Evolutionary conservation across 129 eudicot genomes (phyloP).

Genomic region (Lactuca saligna): DNA sequence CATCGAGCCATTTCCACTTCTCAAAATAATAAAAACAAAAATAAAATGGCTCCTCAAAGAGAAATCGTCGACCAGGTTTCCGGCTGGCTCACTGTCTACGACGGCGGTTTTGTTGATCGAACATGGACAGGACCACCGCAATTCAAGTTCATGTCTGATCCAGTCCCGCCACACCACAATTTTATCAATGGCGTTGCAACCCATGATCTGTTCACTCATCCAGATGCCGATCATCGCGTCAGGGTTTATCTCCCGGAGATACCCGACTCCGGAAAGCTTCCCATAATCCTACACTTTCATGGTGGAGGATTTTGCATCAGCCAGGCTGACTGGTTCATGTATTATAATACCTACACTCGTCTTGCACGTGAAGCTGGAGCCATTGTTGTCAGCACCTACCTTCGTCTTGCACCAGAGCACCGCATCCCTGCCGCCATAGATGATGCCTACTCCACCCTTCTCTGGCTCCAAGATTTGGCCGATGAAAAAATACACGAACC

Average conservation of each 20-base stretch:
- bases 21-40: not conserved
- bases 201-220: slow-evolving; percentile 30
- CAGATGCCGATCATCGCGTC: slow-evolving; percentile 28
- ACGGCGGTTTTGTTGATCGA: slow-evolving; percentile 64
- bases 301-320: slow-evolving; percentile 68
- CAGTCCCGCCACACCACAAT: slow-evolving; percentile 47
- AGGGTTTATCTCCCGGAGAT: slow-evolving; percentile 51
- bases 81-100: slow-evolving; percentile 59
- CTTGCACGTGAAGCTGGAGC: slow-evolving; percentile 41
- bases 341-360: slow-evolving; percentile 49
- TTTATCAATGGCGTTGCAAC: slow-evolving; percentile 52
- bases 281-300: slow-evolving; percentile 54
- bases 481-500: slow-evolving; percentile 29
- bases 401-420: slow-evolving; percentile 63
- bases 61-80: slow-evolving; percentile 48
- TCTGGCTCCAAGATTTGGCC: slow-evolving; percentile 50
- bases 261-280: slow-evolving; percentile 30
- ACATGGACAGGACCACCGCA: slow-evolving; percentile 55
- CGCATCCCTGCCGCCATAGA: slow-evolving; percentile 67
- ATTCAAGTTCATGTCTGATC: slow-evolving; percentile 50
- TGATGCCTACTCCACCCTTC: slow-evolving; percentile 50
- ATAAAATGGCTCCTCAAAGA: slow-evolving; percentile 28
- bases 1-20: not conserved
- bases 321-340: slow-evolving; percentile 55
- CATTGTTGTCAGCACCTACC: slow-evolving; percentile 48